Conservation (phyloP, 179 eudicot species). For the Actinidia chinensis region DNA sequence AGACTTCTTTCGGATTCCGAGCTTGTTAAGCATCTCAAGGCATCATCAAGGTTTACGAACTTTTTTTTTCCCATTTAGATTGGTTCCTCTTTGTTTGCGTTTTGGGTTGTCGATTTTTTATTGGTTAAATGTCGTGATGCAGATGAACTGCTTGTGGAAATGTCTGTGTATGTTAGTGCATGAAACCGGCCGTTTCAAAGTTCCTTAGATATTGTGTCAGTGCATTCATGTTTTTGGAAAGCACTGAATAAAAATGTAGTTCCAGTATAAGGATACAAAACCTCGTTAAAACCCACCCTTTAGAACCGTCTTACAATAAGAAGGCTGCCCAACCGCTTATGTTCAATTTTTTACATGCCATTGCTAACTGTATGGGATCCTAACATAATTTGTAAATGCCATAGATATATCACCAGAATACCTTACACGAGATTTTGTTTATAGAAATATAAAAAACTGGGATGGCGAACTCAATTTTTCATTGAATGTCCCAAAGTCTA, state of each 20-base stretch:
- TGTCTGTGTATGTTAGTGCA: neutral
- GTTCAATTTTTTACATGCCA: no score
- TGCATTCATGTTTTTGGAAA: neutral
- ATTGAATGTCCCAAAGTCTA: neutral
- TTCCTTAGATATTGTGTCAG: neutral
- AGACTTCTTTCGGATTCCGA: slow-evolving; percentile 64
- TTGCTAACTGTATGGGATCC: no score
- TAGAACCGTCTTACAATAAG: no score
- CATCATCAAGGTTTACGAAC: slow-evolving; percentile 58
- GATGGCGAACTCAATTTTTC: neutral
- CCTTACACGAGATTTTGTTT: neutral
- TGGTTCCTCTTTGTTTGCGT: slow-evolving; percentile 6
- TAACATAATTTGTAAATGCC: no score
- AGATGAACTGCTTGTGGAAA: neutral
- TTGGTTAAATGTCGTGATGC: neutral
- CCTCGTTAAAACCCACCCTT: no score
- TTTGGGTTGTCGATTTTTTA: neutral
- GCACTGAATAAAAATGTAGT: no score
- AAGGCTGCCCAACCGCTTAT: no score
- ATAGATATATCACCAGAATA: neutral
- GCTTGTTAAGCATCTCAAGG: slow-evolving; percentile 86
- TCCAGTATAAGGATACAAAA: neutral
- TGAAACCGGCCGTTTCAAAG: neutral
- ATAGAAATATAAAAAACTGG: neutral
- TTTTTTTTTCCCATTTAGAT: neutral